phyloP scores from a whole-genome alignment of 441 rosid species.

The Eruca vesicaria region DNA sequence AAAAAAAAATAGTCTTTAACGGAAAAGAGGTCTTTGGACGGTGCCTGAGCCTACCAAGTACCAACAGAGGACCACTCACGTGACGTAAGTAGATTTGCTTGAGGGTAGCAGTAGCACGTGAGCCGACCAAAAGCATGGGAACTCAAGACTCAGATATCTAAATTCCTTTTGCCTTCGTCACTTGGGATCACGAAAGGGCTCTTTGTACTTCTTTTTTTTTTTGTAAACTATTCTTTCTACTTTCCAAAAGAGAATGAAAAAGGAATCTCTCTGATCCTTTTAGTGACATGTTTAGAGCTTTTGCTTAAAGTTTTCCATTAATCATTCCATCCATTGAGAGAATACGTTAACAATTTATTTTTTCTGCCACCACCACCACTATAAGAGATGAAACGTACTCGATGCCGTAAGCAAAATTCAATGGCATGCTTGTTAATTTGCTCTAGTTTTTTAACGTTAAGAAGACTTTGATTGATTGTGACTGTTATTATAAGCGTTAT shows the following conservation, averaged over 20 bases:
- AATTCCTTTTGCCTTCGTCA: slow-evolving; percentile 38
- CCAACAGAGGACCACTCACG: slow-evolving; percentile 17
- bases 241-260: slow-evolving; percentile 28
- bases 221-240: too few species aligned
- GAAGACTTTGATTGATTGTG: background rate
- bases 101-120: slow-evolving; percentile 32
- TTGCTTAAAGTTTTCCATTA: too few species aligned
- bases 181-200: too few species aligned
- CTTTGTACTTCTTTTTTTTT: too few species aligned
- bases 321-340: too few species aligned
- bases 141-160: slow-evolving; percentile 24
- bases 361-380: too few species aligned
- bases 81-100: slow-evolving; percentile 1
- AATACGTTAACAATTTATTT: too few species aligned
- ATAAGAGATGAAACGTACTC: too few species aligned
- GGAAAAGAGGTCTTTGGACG: slow-evolving; percentile 31
- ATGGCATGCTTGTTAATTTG: background rate
- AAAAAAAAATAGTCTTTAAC: too few species aligned
- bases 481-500: background rate
- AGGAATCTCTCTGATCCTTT: too few species aligned
- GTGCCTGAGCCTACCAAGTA: too few species aligned
- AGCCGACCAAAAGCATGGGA: slow-evolving; percentile 41
- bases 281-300: too few species aligned
- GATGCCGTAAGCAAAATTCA: background rate
- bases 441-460: background rate